phyloP scores from a whole-genome alignment of 306 rosid species.

The Cicer yamashitae region DNA sequence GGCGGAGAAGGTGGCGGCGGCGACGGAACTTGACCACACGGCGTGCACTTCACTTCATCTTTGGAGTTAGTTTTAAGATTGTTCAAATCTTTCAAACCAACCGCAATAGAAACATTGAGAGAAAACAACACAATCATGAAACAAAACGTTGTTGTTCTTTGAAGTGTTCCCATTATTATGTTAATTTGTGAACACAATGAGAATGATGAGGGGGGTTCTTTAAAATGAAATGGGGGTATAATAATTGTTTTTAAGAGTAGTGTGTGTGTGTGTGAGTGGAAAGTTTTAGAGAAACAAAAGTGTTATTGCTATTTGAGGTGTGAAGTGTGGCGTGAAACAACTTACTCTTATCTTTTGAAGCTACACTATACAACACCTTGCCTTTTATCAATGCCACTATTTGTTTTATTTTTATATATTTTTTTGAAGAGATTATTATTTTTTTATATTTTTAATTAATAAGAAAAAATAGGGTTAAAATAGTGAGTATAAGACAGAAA shows the following conservation, averaged over 20 bases:
- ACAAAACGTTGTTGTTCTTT: not conserved
- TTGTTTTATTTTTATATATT: no score
- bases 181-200: conserved; percentile 1
- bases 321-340: conserved; percentile 27
- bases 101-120: not conserved
- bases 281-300: conserved; percentile 7
- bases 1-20: conserved; percentile 67
- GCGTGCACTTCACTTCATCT: conserved; percentile 84
- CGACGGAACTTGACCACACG: conserved; percentile 61
- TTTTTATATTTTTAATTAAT: not conserved
- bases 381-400: conserved; percentile 7
- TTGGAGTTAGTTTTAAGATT: conserved; percentile 45
- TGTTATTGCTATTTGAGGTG: conserved; percentile 54
- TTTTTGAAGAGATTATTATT: no score
- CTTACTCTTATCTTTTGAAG: conserved; percentile 28
- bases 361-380: not conserved
- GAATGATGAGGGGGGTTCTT: not conserved
- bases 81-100: conserved; percentile 32
- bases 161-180: conserved; percentile 50
- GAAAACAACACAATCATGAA: not conserved
- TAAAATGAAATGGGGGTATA: conserved; percentile 34
- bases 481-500: conserved; percentile 10
- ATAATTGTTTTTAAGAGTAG: conserved; percentile 16
- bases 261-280: conserved; percentile 7
- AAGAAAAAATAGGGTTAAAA: no score